A percentile compares a stretch with the other conserved stretches of the same genome.
These are phyloP conservation scores for Fusarium sp. DNA, from an alignment of 2,329 filamentous ascomycete genomes.

Conservation along the genomic window DNA sequence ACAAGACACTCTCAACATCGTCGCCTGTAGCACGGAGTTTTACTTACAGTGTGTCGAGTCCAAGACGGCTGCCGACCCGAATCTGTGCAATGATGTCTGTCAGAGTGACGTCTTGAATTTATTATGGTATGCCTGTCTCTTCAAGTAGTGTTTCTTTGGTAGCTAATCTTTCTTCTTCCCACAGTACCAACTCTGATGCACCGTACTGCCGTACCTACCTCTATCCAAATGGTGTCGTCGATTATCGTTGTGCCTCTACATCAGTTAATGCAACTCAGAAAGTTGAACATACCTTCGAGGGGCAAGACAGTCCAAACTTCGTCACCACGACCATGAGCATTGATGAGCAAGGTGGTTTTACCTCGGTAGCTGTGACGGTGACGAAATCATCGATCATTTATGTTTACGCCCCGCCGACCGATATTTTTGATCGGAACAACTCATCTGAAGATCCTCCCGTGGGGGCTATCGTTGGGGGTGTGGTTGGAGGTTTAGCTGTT, in stretches of 20 bases:
- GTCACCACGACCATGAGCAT: background rate
- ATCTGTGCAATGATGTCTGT: background rate
- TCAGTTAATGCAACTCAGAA: fast-evolving
- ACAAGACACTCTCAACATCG: fast-evolving
- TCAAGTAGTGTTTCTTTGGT: fast-evolving
- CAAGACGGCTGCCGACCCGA: fast-evolving
- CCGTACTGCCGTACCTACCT: background rate
- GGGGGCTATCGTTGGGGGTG: background rate
- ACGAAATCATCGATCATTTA: too few relatives aligned
- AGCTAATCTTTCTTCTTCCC: fast-evolving
- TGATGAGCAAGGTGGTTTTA: too few relatives aligned
- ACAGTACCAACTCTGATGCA: background rate
- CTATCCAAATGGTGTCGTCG: background rate
- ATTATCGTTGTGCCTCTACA: background rate
- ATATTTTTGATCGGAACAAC: too few relatives aligned
- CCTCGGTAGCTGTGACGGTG: too few relatives aligned
- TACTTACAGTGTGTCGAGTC: background rate
- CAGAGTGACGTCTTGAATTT: background rate
- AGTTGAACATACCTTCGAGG: background rate
- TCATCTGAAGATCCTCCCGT: background rate
- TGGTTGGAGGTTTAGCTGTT: background rate
- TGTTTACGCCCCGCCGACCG: too few relatives aligned
- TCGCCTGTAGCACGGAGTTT: fast-evolving
- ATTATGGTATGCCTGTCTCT: background rate
- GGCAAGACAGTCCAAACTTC: background rate